Evolutionary conservation across 2,329 filamentous ascomycete species (phyloP), one percentile per base, ranked within the genome.

Genomic region (Didymella sp.): DNA sequence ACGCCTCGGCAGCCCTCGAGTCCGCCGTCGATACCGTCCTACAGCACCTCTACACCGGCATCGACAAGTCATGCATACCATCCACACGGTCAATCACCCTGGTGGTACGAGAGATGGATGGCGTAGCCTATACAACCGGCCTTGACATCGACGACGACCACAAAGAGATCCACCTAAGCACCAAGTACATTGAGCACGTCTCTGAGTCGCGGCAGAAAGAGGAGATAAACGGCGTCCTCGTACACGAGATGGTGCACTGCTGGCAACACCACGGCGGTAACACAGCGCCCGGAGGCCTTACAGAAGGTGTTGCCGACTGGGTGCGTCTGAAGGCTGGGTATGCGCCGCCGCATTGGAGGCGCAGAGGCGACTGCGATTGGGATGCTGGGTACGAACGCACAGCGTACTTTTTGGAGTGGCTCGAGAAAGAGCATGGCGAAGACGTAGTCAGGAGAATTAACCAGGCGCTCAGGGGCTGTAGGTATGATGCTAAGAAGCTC

Each of bases 191-290:
- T 64, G 69, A 74, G 2, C 46, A 62, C 12, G 69, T 80, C 1
- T 55, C 82, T 0, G 68, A 72, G 19, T 59, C 64, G 4, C 64
- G 75, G 13, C 66, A 59, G 33, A 76, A 69, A 60, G 76, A 82
- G 35, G 92, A 98, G 78, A 86, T 97, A 57, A 79, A 85, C 17
- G 95, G 95, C 37, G 92, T 98, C 0, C 76, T 98, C 19, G 89
- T 90, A 1, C 94, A 98, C 73, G 94, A 98, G 77, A 88, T 97
- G 60, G 94, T 98, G 13, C 95, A 98, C 79, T 97, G 92, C 78
- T 96, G 90, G 78, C 94, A 98, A 76, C 89, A 91, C 77, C 88
- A 91, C 66, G 89, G 82, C 2, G 79, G 76, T 9, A 80, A 79
- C 0, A 78, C 77, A 4, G 78, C 86, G 40, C 76, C 79, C 2